Evolutionary conservation across 441 rosid genomes (phyloP), one percentile per base, ranked within the genome.

Genomic region (Jatropha podagrica): DNA sequence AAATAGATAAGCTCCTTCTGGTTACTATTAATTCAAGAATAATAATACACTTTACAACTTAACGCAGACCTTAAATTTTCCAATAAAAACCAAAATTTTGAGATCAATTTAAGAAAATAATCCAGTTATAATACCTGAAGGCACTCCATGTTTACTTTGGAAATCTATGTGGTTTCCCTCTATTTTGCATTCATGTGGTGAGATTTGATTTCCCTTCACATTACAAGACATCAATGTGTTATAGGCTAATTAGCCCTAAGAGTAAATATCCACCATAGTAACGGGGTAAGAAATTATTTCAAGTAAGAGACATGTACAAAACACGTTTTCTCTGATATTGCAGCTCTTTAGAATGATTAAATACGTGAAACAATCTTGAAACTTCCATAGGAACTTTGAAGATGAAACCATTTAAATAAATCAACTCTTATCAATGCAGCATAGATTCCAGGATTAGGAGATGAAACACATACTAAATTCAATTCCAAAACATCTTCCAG

Each of bases 401-500:
- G 15, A 62, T 40, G 51, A 17, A 38, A 13, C 26, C 18, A 42
- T 46, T 49, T 41, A 26, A 58, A 51, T 15, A 46, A 17, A 71
- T 14, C 13, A 62, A 17, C 44, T 70, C 32, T 37, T 15, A 32
- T 7, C 11, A 59, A 26, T 15, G 71, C 27, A 51, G 26, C 65
- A 70, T 11, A 46, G 10, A 40, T 59, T 13, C 38, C 42, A 20
- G 10, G 9, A 7, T 64, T 62, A 27, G 67, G 72, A 76, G 68
- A 78, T 65, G 48, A 75, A 20, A n/a, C 14, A n/a, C 82, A 38
- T 83, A 94, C 97, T 88, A 56, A 69, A 80, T 84, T 81, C 42
- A 86, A 71, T 68, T 88, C 91, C 71, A 87, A 79, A 76, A 87
- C 83, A 78, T 92, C 98, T 78, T 95, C 98, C 69, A 95, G 83